Percentiles rank a stretch among this genome's conserved stretches.
phyloP scores from a whole-genome alignment of 495 filamentous ascomycete species.

The Tuber melanosporum region DNA sequence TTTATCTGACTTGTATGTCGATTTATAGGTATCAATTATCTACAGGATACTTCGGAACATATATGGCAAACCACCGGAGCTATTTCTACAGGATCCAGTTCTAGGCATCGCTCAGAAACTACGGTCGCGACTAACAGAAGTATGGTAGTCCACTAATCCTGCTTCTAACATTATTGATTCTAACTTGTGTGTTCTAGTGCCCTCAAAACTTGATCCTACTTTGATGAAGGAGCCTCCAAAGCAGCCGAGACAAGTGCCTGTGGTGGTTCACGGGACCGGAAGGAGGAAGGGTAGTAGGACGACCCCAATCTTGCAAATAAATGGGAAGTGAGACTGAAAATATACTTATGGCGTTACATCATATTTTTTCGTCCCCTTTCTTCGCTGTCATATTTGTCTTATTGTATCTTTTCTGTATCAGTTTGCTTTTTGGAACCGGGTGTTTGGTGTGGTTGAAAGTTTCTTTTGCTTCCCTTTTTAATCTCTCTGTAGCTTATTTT shows the following conservation, averaged over 20 bases:
- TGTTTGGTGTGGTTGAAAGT: slow-evolving; percentile 30
- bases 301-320: slow-evolving; percentile 36
- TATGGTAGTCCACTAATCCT: slow-evolving; percentile 42
- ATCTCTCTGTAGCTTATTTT: neutral
- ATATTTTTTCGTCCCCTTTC: slow-evolving; percentile 19
- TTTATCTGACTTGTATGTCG: slow-evolving; percentile 39
- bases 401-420: slow-evolving; percentile 17
- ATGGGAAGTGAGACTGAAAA: slow-evolving; percentile 34
- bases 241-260: slow-evolving; percentile 43
- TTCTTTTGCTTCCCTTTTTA: slow-evolving; percentile 7
- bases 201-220: slow-evolving; percentile 73
- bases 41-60: slow-evolving; percentile 81
- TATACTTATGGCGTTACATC: slow-evolving; percentile 21
- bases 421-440: slow-evolving; percentile 35
- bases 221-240: slow-evolving; percentile 68
- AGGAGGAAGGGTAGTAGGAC: slow-evolving; percentile 28
- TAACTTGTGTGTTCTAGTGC: slow-evolving; percentile 54
- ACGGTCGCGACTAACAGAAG: slow-evolving; percentile 54
- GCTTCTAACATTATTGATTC: slow-evolving; percentile 7
- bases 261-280: slow-evolving; percentile 16
- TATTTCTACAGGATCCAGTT: slow-evolving; percentile 59
- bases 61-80: slow-evolving; percentile 78
- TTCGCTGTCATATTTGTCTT: slow-evolving; percentile 23
- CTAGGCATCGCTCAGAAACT: slow-evolving; percentile 67
- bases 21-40: slow-evolving; percentile 57